Evolutionary conservation across 768 basidiomycete species (phyloP), one percentile per base, ranked within the genome.

Genomic region (Tulasnella sp.): DNA sequence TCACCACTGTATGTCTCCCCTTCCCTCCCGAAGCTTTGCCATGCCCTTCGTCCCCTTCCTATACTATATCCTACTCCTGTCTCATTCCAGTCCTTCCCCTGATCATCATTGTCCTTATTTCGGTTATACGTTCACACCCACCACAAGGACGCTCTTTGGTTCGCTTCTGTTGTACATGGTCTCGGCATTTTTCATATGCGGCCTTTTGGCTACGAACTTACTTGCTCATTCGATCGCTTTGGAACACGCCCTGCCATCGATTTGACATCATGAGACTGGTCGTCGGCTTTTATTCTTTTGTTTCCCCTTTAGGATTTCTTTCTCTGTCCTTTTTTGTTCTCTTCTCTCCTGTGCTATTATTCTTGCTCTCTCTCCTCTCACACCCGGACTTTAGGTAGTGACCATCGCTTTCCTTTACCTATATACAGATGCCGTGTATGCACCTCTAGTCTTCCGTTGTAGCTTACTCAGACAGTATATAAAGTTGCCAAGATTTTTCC

Each of bases 371-470:
- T 57, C n/a, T 71, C 70, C 23, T 26, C 39, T 72, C 71, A 40
- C 71, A 40, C 37, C 71, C 37, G 71, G 71, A 72, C 71, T 40
- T 72, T 72, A 46, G 71, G 39, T 72, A 46, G 44, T 72, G 71
- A 46, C 37, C 42, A n/a, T 46, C 37, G 39, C 71, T 40, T 23
- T 40, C 44, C 71, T 72, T 72, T 46, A 42, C 39, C 18, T 26
- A 35, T 70, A 6, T 46, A 40, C 71, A 40, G 18, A 23, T 72
- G 71, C 71, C 44, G 71, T 72, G 71, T 72, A 72, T 72, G 71
- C 71, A 40, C 61, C 71, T 72, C 71, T 72, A 40, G 39, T 40
- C 71, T 46, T 42, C 42, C 71, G 10, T 72, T 72, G 71, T 72
- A 72, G 71, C 71, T 72, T 72, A 72, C 32, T 39, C 61, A 29